phyloP scores from a whole-genome alignment of 441 rosid species.

The Cnidoscolus chayamansa region DNA sequence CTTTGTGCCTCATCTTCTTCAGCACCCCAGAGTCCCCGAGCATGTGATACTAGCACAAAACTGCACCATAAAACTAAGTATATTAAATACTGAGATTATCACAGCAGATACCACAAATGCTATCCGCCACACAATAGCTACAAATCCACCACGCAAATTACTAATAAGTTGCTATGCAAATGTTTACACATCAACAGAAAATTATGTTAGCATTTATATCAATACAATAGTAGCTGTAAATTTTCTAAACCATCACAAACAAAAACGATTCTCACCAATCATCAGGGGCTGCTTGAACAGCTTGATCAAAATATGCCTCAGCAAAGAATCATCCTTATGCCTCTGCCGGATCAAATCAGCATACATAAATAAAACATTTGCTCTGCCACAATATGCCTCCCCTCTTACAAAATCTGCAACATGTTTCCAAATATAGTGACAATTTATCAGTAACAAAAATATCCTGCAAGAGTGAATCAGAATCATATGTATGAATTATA shows the following conservation, averaged over 20 bases:
- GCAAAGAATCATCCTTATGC: slow-evolving; percentile 64
- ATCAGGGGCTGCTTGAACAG: slow-evolving; percentile 71
- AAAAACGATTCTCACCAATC: slow-evolving; percentile 51
- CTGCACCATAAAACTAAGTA: slow-evolving; percentile 41
- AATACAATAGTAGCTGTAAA: neutral
- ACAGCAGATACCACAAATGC: neutral
- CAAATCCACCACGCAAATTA: neutral
- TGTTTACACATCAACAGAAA: neutral
- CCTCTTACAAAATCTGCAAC: slow-evolving; percentile 60
- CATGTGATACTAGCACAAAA: slow-evolving; percentile 76
- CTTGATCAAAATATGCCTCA: slow-evolving; percentile 64
- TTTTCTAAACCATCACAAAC: neutral
- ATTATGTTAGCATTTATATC: no score
- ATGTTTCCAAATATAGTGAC: slow-evolving; percentile 33
- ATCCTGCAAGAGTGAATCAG: neutral
- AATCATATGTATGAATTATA: no score
- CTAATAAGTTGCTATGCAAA: neutral
- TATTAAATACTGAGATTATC: neutral
- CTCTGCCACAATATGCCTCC: slow-evolving; percentile 76
- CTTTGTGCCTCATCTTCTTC: slow-evolving; percentile 41
- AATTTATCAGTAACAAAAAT: slow-evolving; percentile 10
- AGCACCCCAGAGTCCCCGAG: slow-evolving; percentile 80
- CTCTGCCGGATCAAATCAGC: slow-evolving; percentile 74
- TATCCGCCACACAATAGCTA: neutral
- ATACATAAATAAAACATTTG: slow-evolving; percentile 72